Percentiles rank a stretch among this genome's conserved stretches.
Evolutionary conservation across 345 rosid species (phyloP).

Genomic region (Eucalyptus regnans): DNA sequence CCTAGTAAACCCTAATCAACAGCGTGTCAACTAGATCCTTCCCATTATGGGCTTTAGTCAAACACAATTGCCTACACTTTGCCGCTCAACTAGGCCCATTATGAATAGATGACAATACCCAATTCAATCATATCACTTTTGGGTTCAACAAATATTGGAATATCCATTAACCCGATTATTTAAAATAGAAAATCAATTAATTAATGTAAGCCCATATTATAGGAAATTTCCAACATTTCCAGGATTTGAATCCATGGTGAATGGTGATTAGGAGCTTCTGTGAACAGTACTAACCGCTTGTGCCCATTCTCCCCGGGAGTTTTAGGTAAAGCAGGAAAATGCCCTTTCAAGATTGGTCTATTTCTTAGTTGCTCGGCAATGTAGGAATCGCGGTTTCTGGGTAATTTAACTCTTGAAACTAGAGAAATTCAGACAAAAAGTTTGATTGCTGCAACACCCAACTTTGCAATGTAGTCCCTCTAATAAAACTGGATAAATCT

Average conservation of each 20-base stretch:
- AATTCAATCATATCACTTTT: no score
- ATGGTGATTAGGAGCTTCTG: not conserved
- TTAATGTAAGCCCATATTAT: no score
- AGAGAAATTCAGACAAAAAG: not conserved
- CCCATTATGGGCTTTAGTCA: no score
- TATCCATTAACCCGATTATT: no score
- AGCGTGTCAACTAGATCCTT: no score
- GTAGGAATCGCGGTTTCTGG: not conserved
- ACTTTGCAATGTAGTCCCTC: not conserved
- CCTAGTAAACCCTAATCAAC: no score
- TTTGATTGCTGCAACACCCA: not conserved
- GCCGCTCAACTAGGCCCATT: no score
- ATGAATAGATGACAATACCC: no score
- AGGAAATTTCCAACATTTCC: not conserved
- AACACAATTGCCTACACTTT: no score
- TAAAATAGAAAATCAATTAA: no score
- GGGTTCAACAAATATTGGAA: no score
- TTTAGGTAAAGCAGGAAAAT: not conserved
- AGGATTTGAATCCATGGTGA: not conserved
- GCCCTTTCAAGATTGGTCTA: not conserved
- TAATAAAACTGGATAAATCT: not conserved
- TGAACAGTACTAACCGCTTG: not conserved
- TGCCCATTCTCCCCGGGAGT: not conserved
- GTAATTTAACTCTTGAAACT: not conserved
- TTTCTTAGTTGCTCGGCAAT: not conserved